Base-by-base conservation (phyloP, 2,329 filamentous ascomycete species). In the Stachybotrys elegans region DNA sequence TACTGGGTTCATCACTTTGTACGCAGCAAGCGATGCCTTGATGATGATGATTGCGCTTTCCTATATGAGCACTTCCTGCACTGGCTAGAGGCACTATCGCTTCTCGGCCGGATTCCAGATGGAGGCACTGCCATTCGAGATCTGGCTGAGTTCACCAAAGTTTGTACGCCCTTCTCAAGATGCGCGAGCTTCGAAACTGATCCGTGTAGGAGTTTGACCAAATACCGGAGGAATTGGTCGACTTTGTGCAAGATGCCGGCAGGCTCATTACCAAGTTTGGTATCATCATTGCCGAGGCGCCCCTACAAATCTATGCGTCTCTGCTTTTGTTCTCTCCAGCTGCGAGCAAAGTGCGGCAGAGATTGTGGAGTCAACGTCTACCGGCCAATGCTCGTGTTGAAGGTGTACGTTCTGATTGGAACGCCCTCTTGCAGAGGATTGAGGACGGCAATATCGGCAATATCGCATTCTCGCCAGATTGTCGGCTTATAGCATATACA, bases 301-400 rank as follows among this genome's bases (percentile, higher is more conserved):
- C 62, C 16, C 48, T 59, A 7, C 65, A 69, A 47, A 45, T 54
- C 17, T 70, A 69, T 47, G n/a, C n/a, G n/a, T n/a, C n/a, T n/a
- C n/a, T n/a, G n/a, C n/a, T n/a, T n/a, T n/a, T n/a, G n/a, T n/a
- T n/a, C n/a, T n/a, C n/a, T n/a, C n/a, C n/a, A n/a, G n/a, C n/a
- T n/a, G n/a, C n/a, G n/a, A n/a, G n/a, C n/a, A n/a, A n/a, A n/a
- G n/a, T n/a, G n/a, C n/a, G n/a, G n/a, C n/a, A n/a, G n/a, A n/a
- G n/a, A n/a, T n/a, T n/a, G n/a, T n/a, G n/a, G n/a, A n/a, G n/a
- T n/a, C n/a, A n/a, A n/a, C n/a, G n/a, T n/a, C n/a, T n/a, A n/a
- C n/a, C n/a, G n/a, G n/a, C n/a, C n/a, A n/a, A n/a, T n/a, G n/a
- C n/a, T n/a, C n/a, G n/a, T n/a, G n/a, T n/a, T n/a, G n/a, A n/a